Base-by-base conservation (phyloP, 1,284 basidiomycete genomes). In the Mycosarcoma mackinlayi region DNA sequence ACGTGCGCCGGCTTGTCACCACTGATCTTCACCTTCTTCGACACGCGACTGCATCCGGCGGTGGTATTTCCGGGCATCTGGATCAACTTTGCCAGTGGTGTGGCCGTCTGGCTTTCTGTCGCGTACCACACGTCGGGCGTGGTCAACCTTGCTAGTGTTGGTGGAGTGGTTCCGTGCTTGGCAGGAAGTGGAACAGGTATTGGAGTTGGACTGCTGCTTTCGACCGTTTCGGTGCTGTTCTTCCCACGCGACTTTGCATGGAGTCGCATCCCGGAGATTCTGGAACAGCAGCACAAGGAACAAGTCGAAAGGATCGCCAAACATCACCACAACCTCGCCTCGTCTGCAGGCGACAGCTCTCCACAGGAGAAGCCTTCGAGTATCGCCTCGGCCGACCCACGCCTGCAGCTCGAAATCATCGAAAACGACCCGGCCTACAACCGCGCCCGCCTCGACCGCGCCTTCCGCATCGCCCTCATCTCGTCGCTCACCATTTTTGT, bases 41-140 rank as follows among this genome's bases (percentile, higher is more conserved):
- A 64, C 38, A 70, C 71, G 1, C 57, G 78, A 4, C 65, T 77
- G 21, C 75, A 77, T 24, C 64, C 62, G 3, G 48, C 61, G 16
- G 73, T 71, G 11, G 76, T 77, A 3, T 78, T 70, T 30, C 66
- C 78, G 9, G 75, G 76, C 10, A 76, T 81, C 47, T 81, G 71
- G 76, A 55, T 81, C 67, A 73, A 73, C 40, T 79, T 82, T 41
- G 44, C 38, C 13, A 70, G 69, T 3, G 75, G 73, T 6, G 67
- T 82, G 7, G 76, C 74, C 2, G 73, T 79, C 7, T 82, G 80
- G 80, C 56, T 82, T 13, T 30, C 65, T 8, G 62, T 78, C 4
- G 79, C 80, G 2, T 57, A 62, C 14, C 61, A 73, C 28, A 41
- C 61, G 10, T 71, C 50, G 4, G 79, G 79, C 28, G 55, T 66